Base-by-base conservation (phyloP, 768 basidiomycete species). In the Clitopilus hobsonii region DNA sequence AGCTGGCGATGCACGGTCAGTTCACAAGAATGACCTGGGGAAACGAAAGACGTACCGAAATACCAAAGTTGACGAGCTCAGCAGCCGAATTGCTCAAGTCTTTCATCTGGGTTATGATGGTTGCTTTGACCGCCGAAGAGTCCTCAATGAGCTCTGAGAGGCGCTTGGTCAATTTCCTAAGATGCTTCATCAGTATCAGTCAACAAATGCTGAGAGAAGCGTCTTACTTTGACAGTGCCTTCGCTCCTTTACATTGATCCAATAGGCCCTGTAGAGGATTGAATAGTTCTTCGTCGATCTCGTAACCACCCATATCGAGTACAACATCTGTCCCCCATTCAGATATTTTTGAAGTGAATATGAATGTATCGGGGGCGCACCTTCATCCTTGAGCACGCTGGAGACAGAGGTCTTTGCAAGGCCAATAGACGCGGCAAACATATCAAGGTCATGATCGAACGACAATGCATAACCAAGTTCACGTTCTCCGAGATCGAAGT, bases 391-490 rank as follows among this genome's bases (percentile, higher is more conserved):
- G 27, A 90, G 64, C 25, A 91, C 76, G 0, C 76, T 72, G n/a
- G 82, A 73, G 13, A 98, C 82, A 2, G 89, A 86, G 4, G 94
- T 95, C 76, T 94, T 92, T 36, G 90, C 85, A 56, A 96, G 80
- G 1, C 92, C 92, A 47, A 98, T 84, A 1, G 94, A 91, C 7
- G 94, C 94, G 18, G 91, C 84, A 68, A 98, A 94, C 69, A 91
- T 89, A 66, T 99, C 96, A 6, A 98, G 77, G 68, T 99, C 97
- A 59, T 85, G 81, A 64, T 99, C 96, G 59, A 96, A 86, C 10
- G 88, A 82, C 23, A 85, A 71, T 0, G 88, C 83, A 63, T 90
- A 87, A 1, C 90, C 91, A 26, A 96, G 75, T 68, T 97, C 93
- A 22, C 89, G 82, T 71, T 98, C 96, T 10, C 87, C 93, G 23